Evolutionary conservation across 495 filamentous ascomycete species (phyloP), one percentile per base, ranked within the genome.

Genomic region (Aspergillus sclerotiicarbonarius): DNA sequence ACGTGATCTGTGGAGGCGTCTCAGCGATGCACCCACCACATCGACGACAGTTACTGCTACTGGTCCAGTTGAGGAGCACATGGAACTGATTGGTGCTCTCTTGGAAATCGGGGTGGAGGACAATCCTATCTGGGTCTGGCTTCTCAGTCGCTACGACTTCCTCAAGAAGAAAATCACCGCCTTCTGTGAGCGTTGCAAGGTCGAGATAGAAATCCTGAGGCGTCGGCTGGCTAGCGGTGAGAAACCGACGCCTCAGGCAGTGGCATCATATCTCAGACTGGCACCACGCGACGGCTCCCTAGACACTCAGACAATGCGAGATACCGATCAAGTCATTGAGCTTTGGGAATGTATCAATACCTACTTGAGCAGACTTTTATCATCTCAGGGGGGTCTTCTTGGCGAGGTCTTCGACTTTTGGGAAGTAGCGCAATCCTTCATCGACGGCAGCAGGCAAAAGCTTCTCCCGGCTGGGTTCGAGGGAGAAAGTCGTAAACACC

Each of bases 111-210:
- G 94, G 20, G 92, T 96, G 10, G 88, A 94, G 19, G 91, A 98
- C 50, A 98, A 96, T 68, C 94, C 94, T 9, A 93, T 98, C 51
- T 96, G 89, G 89, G 82, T 91, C 1, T 98, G 94, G 94, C 82
- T 98, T 39, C 73, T 92, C 53, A 96, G 89, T 64, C 85, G 90
- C 6, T 92, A 90, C 63, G 90, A 96, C 48, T 88, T 92, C 64
- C 73, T 98, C 37, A 96, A 92, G 65, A 85, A 84, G 56, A 93
- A 89, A 60, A 92, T 96, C 47, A 80, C 81, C 9, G 77, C 83
- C 2, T 87, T 87, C 18, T 90, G 89, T 54, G 92, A 97, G 45
- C 82, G 90, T 18, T 87, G 89, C 30, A 87, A 88, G 66, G 86
- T 92, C 8, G 92, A 98, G 70, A 91, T 98, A 63, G 94, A 98